phyloP scores from a whole-genome alignment of 176 grass and related monocot species.

The Thalia dealbata region DNA sequence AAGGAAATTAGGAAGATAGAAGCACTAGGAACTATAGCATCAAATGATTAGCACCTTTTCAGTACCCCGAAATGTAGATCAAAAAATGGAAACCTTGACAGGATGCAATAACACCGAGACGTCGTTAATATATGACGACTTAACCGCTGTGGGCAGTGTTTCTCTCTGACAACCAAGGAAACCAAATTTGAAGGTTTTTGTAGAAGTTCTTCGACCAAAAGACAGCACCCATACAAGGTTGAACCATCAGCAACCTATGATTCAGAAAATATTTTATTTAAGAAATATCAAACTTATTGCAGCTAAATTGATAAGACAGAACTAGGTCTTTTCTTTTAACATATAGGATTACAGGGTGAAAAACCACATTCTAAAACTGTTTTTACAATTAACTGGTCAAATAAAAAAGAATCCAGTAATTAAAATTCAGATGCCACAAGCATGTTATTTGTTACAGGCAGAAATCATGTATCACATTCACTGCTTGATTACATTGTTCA shows the following conservation, averaged over 20 bases:
- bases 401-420: conserved; percentile 8
- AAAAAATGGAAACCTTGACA: conserved; percentile 91
- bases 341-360: background rate
- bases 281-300: background rate
- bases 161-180: conserved; percentile 61
- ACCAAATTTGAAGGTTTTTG: conserved; percentile 85
- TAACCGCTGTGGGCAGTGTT: conserved; percentile 36
- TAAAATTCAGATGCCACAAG: conserved; percentile 10
- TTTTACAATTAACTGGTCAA: background rate
- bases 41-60: conserved; percentile 53
- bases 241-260: conserved; percentile 84
- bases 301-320: background rate
- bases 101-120: conserved; percentile 89
- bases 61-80: conserved; percentile 93
- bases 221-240: conserved; percentile 91
- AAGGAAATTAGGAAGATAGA: background rate
- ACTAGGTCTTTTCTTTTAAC: background rate
- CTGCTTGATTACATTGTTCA: background rate
- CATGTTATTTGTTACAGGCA: background rate
- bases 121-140: conserved; percentile 87
- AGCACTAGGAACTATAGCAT: background rate
- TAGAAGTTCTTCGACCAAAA: conserved; percentile 93
- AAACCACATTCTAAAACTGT: background rate
- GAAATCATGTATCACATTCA: background rate
- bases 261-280: background rate